Conservation (phyloP, 108 stramenopile genomes). For the Aurantiochytrium sp. region DNA sequence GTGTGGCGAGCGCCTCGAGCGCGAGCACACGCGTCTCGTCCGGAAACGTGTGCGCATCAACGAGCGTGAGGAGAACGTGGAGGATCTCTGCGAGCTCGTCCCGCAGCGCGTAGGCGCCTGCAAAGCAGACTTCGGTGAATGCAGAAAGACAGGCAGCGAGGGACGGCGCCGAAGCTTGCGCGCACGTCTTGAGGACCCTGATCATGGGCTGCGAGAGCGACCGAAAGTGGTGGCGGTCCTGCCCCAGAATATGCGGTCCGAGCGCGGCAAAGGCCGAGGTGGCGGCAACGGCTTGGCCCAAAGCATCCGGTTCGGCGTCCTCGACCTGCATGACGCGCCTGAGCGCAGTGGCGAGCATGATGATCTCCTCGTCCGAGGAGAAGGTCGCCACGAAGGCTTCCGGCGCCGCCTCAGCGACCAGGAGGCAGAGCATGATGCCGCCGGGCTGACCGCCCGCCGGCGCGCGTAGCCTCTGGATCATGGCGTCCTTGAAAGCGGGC, state of each 20-base stretch:
- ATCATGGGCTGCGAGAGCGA: neutral
- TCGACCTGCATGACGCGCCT: neutral
- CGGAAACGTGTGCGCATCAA: neutral
- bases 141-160: neutral
- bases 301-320: neutral
- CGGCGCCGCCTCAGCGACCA: neutral
- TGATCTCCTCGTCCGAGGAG: neutral
- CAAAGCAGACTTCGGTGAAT: neutral
- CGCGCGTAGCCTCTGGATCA: neutral
- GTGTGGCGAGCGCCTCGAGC: neutral
- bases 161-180: neutral
- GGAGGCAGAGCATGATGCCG: neutral
- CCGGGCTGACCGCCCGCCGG: too few species aligned
- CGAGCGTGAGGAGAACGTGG: neutral
- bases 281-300: neutral
- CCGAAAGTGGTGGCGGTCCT: neutral
- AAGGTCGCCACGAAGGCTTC: neutral
- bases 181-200: neutral
- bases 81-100: neutral
- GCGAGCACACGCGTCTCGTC: neutral
- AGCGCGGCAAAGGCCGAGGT: neutral
- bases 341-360: neutral
- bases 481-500: neutral
- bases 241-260: neutral
- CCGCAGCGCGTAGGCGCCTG: neutral